Evolutionary conservation across 306 rosid genomes (phyloP).

Genomic region (Casuarina glauca): DNA sequence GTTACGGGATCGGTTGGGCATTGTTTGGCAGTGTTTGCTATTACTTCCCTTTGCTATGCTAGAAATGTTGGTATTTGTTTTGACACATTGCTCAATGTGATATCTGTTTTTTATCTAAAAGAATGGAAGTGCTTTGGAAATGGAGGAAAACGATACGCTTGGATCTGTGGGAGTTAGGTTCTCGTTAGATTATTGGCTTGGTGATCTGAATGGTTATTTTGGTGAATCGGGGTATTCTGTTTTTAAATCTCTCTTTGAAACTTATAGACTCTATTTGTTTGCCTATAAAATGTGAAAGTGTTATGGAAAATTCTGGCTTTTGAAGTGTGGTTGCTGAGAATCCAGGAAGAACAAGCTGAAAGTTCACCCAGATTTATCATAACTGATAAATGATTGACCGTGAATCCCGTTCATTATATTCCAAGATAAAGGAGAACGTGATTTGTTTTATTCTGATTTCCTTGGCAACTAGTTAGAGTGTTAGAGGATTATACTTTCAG

Average conservation of each 20-base stretch:
- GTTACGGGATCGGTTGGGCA: not conserved
- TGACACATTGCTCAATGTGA: not conserved
- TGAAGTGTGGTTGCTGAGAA: not conserved
- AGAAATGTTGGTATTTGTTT: not conserved
- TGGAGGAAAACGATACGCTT: not conserved
- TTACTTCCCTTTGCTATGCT: not conserved
- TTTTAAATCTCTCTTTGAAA: not conserved
- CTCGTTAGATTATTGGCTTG: not conserved
- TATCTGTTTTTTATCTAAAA: not conserved
- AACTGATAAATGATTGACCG: no score
- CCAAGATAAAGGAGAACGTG: no score
- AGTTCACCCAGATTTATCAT: not conserved
- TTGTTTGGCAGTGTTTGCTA: not conserved
- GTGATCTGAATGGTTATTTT: not conserved
- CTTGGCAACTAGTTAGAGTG: no score
- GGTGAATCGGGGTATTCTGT: not conserved
- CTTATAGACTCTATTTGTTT: not conserved
- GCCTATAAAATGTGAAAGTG: not conserved
- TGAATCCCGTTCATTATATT: no score
- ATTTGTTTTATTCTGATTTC: no score
- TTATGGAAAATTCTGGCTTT: not conserved
- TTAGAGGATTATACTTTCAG: no score
- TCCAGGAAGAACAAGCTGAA: not conserved
- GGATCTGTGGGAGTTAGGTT: not conserved
- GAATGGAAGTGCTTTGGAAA: not conserved